Evolutionary conservation across 164 flowering plant genomes (phyloP).

Genomic region (Dillenia turbinata): DNA sequence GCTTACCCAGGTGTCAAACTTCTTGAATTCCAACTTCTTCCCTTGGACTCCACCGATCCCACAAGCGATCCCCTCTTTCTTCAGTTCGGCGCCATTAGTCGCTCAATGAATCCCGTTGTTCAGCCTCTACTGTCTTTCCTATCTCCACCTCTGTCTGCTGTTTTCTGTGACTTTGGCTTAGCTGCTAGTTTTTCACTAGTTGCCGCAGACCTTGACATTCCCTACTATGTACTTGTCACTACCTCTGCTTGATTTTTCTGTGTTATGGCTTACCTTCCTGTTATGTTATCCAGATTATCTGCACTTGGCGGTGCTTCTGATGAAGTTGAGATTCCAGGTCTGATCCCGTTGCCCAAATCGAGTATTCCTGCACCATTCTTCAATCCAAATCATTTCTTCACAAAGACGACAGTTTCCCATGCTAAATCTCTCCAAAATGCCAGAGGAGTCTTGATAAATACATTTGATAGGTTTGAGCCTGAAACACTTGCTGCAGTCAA

Average conservation of each 20-base stretch:
- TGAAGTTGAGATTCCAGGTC: conserved; percentile 16
- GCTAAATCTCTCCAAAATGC: conserved; percentile 3
- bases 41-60: background rate
- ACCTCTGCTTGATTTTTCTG: conserved; percentile 25
- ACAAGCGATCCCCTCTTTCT: conserved; percentile 21
- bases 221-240: conserved; percentile 21
- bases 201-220: conserved; percentile 10
- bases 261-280: conserved; percentile 13
- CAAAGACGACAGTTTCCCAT: background rate
- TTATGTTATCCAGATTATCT: background rate
- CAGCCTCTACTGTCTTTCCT: conserved; percentile 5
- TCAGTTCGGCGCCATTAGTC: conserved; percentile 13
- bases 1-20: background rate
- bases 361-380: conserved; percentile 26
- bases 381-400: conserved; percentile 11
- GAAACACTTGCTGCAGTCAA: conserved; percentile 21
- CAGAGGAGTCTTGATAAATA: conserved; percentile 26
- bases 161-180: conserved; percentile 13
- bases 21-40: background rate
- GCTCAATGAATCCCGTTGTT: conserved; percentile 12
- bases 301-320: background rate
- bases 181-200: conserved; percentile 2
- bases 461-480: conserved; percentile 17
- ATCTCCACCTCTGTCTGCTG: conserved; percentile 17
- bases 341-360: conserved; percentile 14